These are phyloP conservation scores for Cymodocea nodosa DNA, from an alignment of 116 monocot genomes.

Conservation along the genomic window DNA sequence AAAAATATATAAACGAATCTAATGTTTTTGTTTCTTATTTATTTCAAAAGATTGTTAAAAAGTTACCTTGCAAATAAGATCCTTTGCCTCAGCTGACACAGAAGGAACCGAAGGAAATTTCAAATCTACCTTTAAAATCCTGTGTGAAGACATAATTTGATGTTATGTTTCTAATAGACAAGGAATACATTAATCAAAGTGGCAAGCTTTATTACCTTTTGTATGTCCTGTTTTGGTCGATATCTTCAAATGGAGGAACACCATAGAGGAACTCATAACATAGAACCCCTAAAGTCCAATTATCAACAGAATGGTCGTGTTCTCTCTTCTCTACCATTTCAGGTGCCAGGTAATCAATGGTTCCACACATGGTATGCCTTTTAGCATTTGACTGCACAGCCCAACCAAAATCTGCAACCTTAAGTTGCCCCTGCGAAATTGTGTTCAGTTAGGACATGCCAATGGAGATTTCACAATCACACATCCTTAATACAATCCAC, in stretches of 20 bases:
- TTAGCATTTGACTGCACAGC: slow-evolving; percentile 72
- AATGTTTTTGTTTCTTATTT: neutral
- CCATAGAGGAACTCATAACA: slow-evolving; percentile 90
- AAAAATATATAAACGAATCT: neutral
- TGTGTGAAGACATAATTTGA: slow-evolving; percentile 10
- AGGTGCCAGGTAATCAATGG: slow-evolving; percentile 90
- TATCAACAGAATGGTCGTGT: slow-evolving; percentile 79
- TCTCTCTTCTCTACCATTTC: slow-evolving; percentile 83
- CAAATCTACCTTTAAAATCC: slow-evolving; percentile 73
- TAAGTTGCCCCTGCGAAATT: slow-evolving; percentile 54
- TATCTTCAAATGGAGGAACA: slow-evolving; percentile 74
- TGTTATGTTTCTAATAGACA: neutral
- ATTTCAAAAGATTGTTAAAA: neutral
- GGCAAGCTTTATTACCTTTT: slow-evolving; percentile 31
- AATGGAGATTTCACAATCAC: no score
- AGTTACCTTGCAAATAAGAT: slow-evolving; percentile 64
- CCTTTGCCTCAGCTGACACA: slow-evolving; percentile 69
- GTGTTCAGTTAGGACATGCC: no score
- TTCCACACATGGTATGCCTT: slow-evolving; percentile 84
- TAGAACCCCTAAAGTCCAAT: slow-evolving; percentile 78
- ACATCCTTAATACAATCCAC: no score
- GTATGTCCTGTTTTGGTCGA: slow-evolving; percentile 48
- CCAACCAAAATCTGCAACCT: slow-evolving; percentile 98
- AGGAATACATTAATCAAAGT: neutral
- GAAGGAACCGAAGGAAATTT: slow-evolving; percentile 44